Evolutionary conservation across 306 rosid species (phyloP).

Genomic region (Quillaja saponaria): DNA sequence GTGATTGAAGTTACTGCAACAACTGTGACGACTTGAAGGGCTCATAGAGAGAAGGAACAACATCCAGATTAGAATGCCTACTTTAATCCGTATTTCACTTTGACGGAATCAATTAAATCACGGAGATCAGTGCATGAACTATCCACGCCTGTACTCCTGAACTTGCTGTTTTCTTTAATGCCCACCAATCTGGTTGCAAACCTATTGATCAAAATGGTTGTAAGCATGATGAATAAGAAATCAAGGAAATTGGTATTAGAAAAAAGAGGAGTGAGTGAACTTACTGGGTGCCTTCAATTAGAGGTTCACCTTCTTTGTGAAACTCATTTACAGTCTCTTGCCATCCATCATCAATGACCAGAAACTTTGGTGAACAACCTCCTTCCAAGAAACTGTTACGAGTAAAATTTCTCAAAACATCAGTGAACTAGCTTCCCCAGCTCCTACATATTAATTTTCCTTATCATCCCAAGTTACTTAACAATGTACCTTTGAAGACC

Average conservation of each 20-base stretch:
- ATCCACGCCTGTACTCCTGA: constrained; percentile 42
- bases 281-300: constrained; percentile 58
- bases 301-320: constrained; percentile 53
- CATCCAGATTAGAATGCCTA: constrained; percentile 36
- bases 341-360: constrained; percentile 81
- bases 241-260: constrained; percentile 2
- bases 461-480: constrained; percentile 24
- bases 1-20: constrained; percentile 4
- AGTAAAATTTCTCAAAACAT: no score
- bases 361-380: constrained; percentile 61
- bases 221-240: constrained; percentile 26
- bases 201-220: constrained; percentile 35
- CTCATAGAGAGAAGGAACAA: background rate
- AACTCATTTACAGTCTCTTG: constrained; percentile 54
- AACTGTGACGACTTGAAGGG: background rate
- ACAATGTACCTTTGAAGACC: constrained; percentile 58
- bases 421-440: no score
- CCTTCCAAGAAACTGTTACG: constrained; percentile 51
- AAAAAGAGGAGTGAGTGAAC: constrained; percentile 34
- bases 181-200: constrained; percentile 57
- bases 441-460: no score
- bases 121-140: constrained; percentile 42
- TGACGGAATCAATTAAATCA: constrained; percentile 49
- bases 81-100: constrained; percentile 59
- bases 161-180: constrained; percentile 66